phyloP scores from a whole-genome alignment of 768 basidiomycete species.

The Macrolepiota fuliginosa region DNA sequence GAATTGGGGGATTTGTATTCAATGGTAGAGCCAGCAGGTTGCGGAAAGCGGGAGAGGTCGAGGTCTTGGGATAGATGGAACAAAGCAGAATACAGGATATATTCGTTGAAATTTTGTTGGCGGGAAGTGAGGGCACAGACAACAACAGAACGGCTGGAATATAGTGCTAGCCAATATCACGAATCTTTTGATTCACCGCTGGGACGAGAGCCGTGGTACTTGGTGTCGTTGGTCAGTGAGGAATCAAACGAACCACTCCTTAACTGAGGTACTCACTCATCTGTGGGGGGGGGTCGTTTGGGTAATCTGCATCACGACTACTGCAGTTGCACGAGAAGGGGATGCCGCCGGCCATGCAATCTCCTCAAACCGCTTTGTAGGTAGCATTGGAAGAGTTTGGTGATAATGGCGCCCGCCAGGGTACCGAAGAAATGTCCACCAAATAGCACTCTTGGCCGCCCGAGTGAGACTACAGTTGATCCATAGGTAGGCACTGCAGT shows the following conservation, averaged over 20 bases:
- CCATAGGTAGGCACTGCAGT: slow-evolving; percentile 55
- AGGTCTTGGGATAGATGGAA: slow-evolving; percentile 12
- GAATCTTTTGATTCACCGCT: slow-evolving; percentile 39
- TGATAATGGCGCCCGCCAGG: slow-evolving; percentile 45
- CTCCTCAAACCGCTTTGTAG: slow-evolving; percentile 37
- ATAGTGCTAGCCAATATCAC: slow-evolving; percentile 50
- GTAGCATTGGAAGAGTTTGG: slow-evolving; percentile 48
- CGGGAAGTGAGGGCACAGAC: slow-evolving; percentile 38
- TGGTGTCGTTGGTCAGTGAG: slow-evolving; percentile 10
- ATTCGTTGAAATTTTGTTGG: slow-evolving; percentile 50
- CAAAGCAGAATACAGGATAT: slow-evolving; percentile 52
- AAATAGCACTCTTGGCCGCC: slow-evolving; percentile 49
- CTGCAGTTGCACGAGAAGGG: slow-evolving; percentile 37
- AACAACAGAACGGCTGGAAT: slow-evolving; percentile 50
- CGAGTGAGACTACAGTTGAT: slow-evolving; percentile 47
- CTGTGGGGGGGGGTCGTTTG: slow-evolving; percentile 53
- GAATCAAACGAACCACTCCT: neutral
- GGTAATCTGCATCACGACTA: slow-evolving; percentile 52
- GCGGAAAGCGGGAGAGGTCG: neutral
- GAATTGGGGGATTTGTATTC: too few relatives aligned
- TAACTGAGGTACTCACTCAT: slow-evolving; percentile 20
- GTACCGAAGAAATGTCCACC: slow-evolving; percentile 52
- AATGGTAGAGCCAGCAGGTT: neutral
- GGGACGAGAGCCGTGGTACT: slow-evolving; percentile 53
- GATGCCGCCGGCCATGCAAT: slow-evolving; percentile 48